Evolutionary conservation across 371 early-diverging fungal genomes (phyloP), one percentile per base, ranked within the genome.

Genomic region (Aphelidium insulamus): DNA sequence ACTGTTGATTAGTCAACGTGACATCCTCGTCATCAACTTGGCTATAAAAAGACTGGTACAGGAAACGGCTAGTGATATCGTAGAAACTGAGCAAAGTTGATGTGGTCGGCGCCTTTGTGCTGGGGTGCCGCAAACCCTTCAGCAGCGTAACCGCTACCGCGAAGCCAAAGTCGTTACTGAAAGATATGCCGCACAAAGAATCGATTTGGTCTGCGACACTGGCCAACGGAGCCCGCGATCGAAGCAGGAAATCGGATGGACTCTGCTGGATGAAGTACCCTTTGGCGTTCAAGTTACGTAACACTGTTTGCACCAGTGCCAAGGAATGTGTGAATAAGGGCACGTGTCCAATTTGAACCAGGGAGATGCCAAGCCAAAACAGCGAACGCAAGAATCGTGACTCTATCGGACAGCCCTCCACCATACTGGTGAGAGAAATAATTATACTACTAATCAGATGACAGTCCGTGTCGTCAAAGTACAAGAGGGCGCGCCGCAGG

Each of bases 361-460:
- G 54, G 1, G 81, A 69, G 27, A 84, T 52, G 6, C 72, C 81
- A 7, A 90, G 57, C 91, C 91, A 90, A 54, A 86, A 85, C 46
- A 87, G 47, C 29, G 74, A 66, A 22, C 66, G 58, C 29, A 85
- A 58, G 39, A 78, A 83, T 27, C 69, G 57, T 3, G 77, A 75
- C 40, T 76, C 74, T 7, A 62, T 60, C n/a, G 78, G 72, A 24
- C 82, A 44, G 32, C 80, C 78, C 35, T 69, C 72, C 0, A 78
- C 72, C 45, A 86, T 77, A 49, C 76, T 81, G 39, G 76, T 75
- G 9, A 91, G 54, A 37, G 83, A 82, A 64, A 78, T 74, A 40
- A 82, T 63, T 44, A 86, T 84, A 36, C 77, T 75, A 12, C 69
- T 55, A 21, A 83, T 79, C 34, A 83, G 46, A 28, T 64, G 62